Evolutionary conservation across 768 basidiomycete genomes (phyloP).

Genomic region (Boletus subparvulus): DNA sequence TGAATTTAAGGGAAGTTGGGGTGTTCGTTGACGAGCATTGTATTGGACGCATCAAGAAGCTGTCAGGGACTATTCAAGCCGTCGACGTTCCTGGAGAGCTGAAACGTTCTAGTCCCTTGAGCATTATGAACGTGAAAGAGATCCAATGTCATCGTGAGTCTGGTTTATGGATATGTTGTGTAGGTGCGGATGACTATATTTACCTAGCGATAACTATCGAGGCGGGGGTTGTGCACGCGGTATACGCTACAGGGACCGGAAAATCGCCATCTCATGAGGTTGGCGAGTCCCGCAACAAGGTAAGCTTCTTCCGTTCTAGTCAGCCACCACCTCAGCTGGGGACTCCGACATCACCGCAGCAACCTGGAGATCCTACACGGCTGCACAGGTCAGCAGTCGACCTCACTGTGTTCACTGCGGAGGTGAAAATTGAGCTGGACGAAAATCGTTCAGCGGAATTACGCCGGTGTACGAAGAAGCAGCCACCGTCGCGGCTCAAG

Average conservation of each 20-base stretch:
- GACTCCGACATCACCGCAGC: too few relatives aligned
- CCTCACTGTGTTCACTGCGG: conserved; percentile 31
- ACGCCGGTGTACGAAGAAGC: not conserved
- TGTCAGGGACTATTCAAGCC: conserved; percentile 44
- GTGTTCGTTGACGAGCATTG: conserved; percentile 77
- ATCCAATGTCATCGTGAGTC: conserved; percentile 42
- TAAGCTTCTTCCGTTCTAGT: not conserved
- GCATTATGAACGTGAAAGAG: conserved; percentile 64
- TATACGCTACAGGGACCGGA: too few relatives aligned
- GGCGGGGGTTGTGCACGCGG: conserved; percentile 50
- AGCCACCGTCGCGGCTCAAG: not conserved
- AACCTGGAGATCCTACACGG: not conserved
- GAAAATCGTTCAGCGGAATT: not conserved
- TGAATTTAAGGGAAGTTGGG: conserved; percentile 64
- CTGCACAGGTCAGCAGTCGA: not conserved
- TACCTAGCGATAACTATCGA: conserved; percentile 66
- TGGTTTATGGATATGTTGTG: not conserved
- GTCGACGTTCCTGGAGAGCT: conserved; percentile 54
- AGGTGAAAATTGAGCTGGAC: not conserved
- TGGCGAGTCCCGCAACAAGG: conserved; percentile 26
- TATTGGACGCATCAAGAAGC: conserved; percentile 63
- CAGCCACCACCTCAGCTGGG: not conserved
- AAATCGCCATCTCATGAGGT: conserved; percentile 14
- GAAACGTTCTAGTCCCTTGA: conserved; percentile 49
- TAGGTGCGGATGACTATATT: not conserved